Evolutionary conservation across 1,284 basidiomycete genomes (phyloP), one percentile per base, ranked within the genome.

Genomic region (Sanghuangporus sanghuang): DNA sequence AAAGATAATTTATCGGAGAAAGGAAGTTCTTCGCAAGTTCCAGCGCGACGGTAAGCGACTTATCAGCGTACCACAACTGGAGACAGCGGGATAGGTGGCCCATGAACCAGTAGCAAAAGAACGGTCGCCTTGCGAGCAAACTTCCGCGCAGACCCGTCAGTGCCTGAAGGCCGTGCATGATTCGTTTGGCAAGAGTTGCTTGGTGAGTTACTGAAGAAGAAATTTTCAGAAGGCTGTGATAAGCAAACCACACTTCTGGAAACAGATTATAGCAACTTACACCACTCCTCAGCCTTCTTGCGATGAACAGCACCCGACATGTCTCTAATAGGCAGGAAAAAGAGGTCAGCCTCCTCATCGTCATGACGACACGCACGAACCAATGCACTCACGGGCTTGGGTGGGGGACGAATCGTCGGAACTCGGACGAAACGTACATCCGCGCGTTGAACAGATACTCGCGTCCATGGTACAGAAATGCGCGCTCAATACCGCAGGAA

Each of bases 101-200:
- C 85, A 90, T 89, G 71, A 90, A 89, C 88, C 88, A 91, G 73
- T 88, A 89, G 35, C 85, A 77, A 70, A 86, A 87, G 73, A 87
- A 88, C 4, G 89, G 89, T 58, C 88, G 76, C 21, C 81, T 77
- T 5, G 80, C 73, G 42, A 90, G 73, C 38, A 79, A 73, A 66
- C 84, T 81, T 42, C 78, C 79, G 23, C 78, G 76, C 64, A 85
- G 80, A 3, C 87, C 87, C 9, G 88, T 89, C 65, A 90, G 78
- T 1, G 81, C 80, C 62, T 83, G 80, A 58, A 91, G 73, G 7
- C 84, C 86, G 38, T 77, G 73, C 76, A 87, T 83, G 27, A 86
- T 79, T 32, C 82, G 79, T 66, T 83, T 80, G 27, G 85, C 85
- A 16, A 91, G 81, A 23, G 74, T 76, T 40, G 80, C 79, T 71